Evolutionary conservation across 2,329 filamentous ascomycete species (phyloP).

Genomic region (Calonectria pteridis): DNA sequence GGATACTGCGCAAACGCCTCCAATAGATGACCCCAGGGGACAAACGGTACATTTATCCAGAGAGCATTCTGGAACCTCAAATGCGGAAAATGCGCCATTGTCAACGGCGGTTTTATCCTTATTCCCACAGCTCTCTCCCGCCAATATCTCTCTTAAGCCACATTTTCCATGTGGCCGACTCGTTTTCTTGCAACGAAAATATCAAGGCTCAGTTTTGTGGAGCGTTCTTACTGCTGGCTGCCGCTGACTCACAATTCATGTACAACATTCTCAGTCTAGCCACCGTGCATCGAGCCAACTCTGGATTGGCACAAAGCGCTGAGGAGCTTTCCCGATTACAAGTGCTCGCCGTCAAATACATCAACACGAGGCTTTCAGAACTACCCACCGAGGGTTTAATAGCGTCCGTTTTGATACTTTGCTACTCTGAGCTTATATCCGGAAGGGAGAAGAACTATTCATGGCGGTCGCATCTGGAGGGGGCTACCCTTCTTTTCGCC

Average conservation of each 20-base stretch:
- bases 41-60: no score
- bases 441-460: neutral
- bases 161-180: slow-evolving; percentile 1
- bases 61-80: neutral
- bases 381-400: neutral
- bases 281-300: neutral
- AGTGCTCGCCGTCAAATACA: neutral
- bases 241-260: neutral
- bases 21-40: neutral
- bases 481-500: slow-evolving; percentile 1
- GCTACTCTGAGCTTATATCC: slow-evolving; percentile 8
- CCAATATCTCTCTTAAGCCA: neutral
- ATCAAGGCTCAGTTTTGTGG: slow-evolving; percentile 4
- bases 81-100: neutral
- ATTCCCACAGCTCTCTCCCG: neutral
- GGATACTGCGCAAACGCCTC: neutral
- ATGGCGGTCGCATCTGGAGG: slow-evolving; percentile 17
- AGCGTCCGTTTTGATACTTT: slow-evolving; percentile 5
- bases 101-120: neutral
- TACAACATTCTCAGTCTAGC: slow-evolving; percentile 1
- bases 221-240: slow-evolving; percentile 1
- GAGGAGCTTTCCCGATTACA: neutral
- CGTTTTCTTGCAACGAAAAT: slow-evolving; percentile 2
- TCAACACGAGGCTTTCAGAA: neutral
- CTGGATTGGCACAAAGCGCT: neutral